Conservation (phyloP, 345 rosid genomes). For the Bruguiera sexangula region DNA sequence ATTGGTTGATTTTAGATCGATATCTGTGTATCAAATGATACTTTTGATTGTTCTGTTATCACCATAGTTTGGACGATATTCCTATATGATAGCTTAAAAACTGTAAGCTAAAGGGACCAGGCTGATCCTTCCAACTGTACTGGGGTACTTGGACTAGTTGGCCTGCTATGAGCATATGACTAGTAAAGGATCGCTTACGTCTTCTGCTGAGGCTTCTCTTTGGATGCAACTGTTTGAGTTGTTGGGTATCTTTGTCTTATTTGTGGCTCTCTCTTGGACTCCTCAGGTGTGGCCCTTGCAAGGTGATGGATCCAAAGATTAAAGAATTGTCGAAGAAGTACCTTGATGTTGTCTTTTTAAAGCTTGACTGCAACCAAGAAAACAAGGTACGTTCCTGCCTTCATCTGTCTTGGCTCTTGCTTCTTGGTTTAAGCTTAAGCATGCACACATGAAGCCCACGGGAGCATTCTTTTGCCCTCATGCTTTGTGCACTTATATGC, state of each 20-base stretch:
- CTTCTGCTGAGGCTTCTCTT: background rate
- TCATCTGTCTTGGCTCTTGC: background rate
- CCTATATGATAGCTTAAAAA: too few species aligned
- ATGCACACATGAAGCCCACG: too few species aligned
- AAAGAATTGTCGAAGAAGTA: constrained; percentile 67
- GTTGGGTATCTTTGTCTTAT: background rate
- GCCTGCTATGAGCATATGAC: too few species aligned
- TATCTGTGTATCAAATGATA: too few species aligned
- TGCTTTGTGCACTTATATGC: too few species aligned
- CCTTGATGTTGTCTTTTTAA: constrained; percentile 76
- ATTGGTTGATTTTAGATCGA: too few species aligned
- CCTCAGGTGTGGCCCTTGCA: constrained; percentile 96
- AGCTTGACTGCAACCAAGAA: constrained; percentile 92
- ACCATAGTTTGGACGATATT: too few species aligned
- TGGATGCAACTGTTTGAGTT: background rate
- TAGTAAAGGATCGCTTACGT: background rate
- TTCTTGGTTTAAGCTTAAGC: background rate
- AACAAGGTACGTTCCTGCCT: constrained; percentile 49
- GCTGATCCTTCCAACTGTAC: too few species aligned
- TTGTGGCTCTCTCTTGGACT: background rate
- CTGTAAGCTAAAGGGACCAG: too few species aligned
- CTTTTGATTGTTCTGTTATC: too few species aligned
- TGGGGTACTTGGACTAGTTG: too few species aligned
- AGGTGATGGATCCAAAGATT: constrained; percentile 81
- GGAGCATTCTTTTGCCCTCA: too few species aligned